Percentiles rank a stretch among this genome's conserved stretches.
These are phyloP conservation scores for Pythium monospermum DNA, from an alignment of 352 stramenopile genomes.

Conservation along the genomic window DNA sequence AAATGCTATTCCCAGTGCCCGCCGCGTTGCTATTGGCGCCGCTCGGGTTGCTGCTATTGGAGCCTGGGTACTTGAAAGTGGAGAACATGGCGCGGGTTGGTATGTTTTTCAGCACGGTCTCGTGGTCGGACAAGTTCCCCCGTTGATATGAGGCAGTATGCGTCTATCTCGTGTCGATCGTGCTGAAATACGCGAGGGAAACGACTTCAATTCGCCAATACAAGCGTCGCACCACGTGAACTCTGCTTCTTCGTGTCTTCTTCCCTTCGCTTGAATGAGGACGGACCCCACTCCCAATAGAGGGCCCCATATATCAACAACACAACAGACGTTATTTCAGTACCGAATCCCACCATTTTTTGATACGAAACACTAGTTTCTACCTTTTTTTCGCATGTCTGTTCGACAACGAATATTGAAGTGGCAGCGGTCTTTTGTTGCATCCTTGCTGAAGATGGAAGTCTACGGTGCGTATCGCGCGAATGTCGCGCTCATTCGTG, in stretches of 20 bases:
- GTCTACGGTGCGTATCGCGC: constrained; percentile 40
- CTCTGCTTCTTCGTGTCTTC: constrained; percentile 2
- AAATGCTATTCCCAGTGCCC: constrained; percentile 60
- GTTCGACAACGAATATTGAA: background rate
- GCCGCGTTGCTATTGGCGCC: constrained; percentile 11
- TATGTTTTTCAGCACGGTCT: too few species aligned
- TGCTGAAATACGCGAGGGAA: too few species aligned
- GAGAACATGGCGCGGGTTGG: constrained; percentile 71
- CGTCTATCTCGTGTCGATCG: too few species aligned
- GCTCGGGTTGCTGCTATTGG: constrained; percentile 29
- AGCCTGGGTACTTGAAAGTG: constrained; percentile 48
- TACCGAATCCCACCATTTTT: too few species aligned
- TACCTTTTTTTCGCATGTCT: constrained; percentile 8
- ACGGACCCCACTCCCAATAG: constrained; percentile 17
- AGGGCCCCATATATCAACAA: constrained; percentile 2
- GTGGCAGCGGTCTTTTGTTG: too few species aligned
- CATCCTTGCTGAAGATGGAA: constrained; percentile 40
- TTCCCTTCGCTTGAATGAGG: constrained; percentile 9
- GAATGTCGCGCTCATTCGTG: constrained; percentile 54
- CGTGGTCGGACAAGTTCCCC: too few species aligned
- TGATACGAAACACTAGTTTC: too few species aligned
- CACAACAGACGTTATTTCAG: background rate
- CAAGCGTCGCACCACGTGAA: too few species aligned
- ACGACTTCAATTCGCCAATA: too few species aligned
- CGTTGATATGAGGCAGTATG: too few species aligned